Evolutionary conservation across 495 filamentous ascomycete species (phyloP).

Genomic region (Pyronema omphalodes): DNA sequence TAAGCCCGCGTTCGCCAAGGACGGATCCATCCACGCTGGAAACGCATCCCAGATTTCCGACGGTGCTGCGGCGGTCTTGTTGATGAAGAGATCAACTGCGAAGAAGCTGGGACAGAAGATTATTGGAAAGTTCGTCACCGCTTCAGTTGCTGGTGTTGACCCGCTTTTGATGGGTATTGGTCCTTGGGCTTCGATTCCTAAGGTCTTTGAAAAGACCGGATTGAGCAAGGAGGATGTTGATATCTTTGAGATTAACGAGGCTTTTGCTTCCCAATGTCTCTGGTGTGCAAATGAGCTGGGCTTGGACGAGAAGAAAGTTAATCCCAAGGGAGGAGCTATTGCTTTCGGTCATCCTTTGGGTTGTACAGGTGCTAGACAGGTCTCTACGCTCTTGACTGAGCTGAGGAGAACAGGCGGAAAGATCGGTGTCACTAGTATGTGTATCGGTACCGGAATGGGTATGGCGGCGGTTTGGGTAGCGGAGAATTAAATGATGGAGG

Average conservation of each 20-base stretch:
- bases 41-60: slow-evolving; percentile 93
- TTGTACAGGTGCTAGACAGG: slow-evolving; percentile 83
- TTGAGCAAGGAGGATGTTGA: slow-evolving; percentile 83
- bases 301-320: slow-evolving; percentile 63
- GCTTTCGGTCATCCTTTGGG: slow-evolving; percentile 97
- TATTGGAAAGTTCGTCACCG: slow-evolving; percentile 74
- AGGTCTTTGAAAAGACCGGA: slow-evolving; percentile 70
- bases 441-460: slow-evolving; percentile 90
- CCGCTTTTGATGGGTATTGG: slow-evolving; percentile 92
- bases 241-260: slow-evolving; percentile 98
- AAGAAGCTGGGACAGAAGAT: slow-evolving; percentile 73
- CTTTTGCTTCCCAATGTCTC: slow-evolving; percentile 85
- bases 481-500: slow-evolving; percentile 33
- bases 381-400: slow-evolving; percentile 80
- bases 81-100: slow-evolving; percentile 90
- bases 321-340: slow-evolving; percentile 95
- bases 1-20: slow-evolving; percentile 74
- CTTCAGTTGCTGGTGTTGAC: slow-evolving; percentile 71
- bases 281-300: slow-evolving; percentile 85
- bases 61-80: slow-evolving; percentile 81
- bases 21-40: slow-evolving; percentile 84
- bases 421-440: slow-evolving; percentile 91
- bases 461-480: slow-evolving; percentile 92
- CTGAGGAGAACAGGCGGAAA: slow-evolving; percentile 60
- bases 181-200: slow-evolving; percentile 89